A percentile compares a stretch with the other conserved stretches of the same genome.
phyloP scores from a whole-genome alignment of 2,329 filamentous ascomycete species.

The Phyllosticta ampelicida region DNA sequence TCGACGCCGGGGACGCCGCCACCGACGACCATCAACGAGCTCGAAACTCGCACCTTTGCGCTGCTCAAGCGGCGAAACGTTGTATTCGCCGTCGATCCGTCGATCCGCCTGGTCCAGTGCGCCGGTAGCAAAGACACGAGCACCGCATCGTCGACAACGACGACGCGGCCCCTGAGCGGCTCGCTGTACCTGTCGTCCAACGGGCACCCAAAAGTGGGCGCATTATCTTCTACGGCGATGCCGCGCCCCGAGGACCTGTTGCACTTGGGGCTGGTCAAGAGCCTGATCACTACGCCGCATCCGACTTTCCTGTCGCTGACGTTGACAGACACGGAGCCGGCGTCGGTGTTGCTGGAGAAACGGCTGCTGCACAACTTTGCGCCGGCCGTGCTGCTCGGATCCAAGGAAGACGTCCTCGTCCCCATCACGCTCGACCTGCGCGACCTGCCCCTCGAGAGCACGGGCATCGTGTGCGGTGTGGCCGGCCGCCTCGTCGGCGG shows the following conservation, averaged over 20 bases:
- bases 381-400: slow-evolving; percentile 60
- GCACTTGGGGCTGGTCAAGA: slow-evolving; percentile 37
- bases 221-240: slow-evolving; percentile 16
- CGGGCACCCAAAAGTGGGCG: slow-evolving; percentile 5
- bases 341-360: slow-evolving; percentile 63
- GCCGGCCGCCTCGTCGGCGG: slow-evolving; percentile 71
- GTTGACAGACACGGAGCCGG: slow-evolving; percentile 60
- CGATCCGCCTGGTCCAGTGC: slow-evolving; percentile 68
- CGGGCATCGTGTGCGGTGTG: slow-evolving; percentile 90
- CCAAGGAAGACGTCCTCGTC: slow-evolving; percentile 60
- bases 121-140: slow-evolving; percentile 49
- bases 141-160: slow-evolving; percentile 17
- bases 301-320: slow-evolving; percentile 66
- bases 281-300: slow-evolving; percentile 36
- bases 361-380: slow-evolving; percentile 47
- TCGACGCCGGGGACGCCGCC: slow-evolving; percentile 57
- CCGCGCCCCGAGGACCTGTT: slow-evolving; percentile 32
- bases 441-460: slow-evolving; percentile 72
- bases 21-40: slow-evolving; percentile 64
- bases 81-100: slow-evolving; percentile 56
- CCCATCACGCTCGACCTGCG: slow-evolving; percentile 83
- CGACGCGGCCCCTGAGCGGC: slow-evolving; percentile 8
- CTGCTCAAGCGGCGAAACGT: slow-evolving; percentile 72
- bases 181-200: slow-evolving; percentile 11
- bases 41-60: slow-evolving; percentile 73